These are phyloP conservation scores for Catenaria anguillulae DNA, from an alignment of 371 early-diverging fungal genomes.

Conservation along the genomic window DNA sequence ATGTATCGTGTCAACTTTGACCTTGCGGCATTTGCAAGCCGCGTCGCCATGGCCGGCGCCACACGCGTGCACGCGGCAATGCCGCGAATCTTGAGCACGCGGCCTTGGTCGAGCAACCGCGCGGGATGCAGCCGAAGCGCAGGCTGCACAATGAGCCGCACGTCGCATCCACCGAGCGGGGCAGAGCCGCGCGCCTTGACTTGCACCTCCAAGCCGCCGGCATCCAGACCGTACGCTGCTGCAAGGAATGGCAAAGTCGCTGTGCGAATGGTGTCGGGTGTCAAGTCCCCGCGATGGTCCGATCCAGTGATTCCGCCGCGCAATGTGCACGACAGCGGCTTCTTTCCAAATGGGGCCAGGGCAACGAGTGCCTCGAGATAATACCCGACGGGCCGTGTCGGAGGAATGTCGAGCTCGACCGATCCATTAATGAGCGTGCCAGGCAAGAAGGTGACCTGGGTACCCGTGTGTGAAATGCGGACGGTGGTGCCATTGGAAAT, in stretches of 20 bases:
- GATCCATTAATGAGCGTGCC: conserved; percentile 82
- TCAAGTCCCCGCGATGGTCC: conserved; percentile 55
- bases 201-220: conserved; percentile 64
- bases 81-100: conserved; percentile 86
- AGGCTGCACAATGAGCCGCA: conserved; percentile 66
- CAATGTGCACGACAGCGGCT: conserved; percentile 58
- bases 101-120: conserved; percentile 62
- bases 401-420: conserved; percentile 63
- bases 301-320: conserved; percentile 29
- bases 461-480: conserved; percentile 87
- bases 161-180: conserved; percentile 91
- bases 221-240: conserved; percentile 64
- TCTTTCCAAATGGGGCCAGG: conserved; percentile 83
- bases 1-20: conserved; percentile 69
- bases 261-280: conserved; percentile 77
- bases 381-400: conserved; percentile 68
- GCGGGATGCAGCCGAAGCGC: conserved; percentile 66
- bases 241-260: conserved; percentile 65
- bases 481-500: conserved; percentile 80
- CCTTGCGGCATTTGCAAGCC: conserved; percentile 78
- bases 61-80: conserved; percentile 83
- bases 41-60: conserved; percentile 87
- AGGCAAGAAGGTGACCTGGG: conserved; percentile 68
- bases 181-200: conserved; percentile 83
- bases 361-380: conserved; percentile 80